Percentiles rank a stretch among this genome's conserved stretches.
phyloP scores from a whole-genome alignment of 345 rosid genomes.

The Rhizophora mangle region DNA sequence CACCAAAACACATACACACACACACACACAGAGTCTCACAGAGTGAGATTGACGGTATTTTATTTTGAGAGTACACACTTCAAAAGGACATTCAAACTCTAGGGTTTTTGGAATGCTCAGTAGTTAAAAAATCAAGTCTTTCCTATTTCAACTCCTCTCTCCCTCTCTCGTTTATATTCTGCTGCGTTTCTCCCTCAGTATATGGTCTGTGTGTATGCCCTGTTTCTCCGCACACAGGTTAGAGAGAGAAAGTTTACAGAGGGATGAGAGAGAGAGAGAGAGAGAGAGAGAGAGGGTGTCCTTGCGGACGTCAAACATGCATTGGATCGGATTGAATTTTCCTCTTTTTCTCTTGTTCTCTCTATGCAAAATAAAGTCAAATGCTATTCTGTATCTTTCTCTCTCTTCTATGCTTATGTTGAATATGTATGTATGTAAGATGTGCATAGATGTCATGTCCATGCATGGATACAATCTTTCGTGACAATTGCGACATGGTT shows the following conservation, averaged over 20 bases:
- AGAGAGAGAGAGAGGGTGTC: conserved; percentile 31
- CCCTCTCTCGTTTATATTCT: conserved; percentile 4
- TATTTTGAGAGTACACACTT: conserved; percentile 6
- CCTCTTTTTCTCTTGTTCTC: neutral
- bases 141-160: conserved; percentile 14
- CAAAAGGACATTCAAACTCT: conserved; percentile 17
- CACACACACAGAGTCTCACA: neutral
- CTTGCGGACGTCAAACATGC: conserved; percentile 94
- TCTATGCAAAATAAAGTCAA: neutral
- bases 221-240: conserved; percentile 55
- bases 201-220: conserved; percentile 21
- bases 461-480: too few species aligned
- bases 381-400: neutral
- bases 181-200: conserved; percentile 25
- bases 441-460: too few species aligned
- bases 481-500: too few species aligned
- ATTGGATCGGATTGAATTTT: conserved; percentile 71
- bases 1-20: neutral
- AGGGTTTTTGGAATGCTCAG: conserved; percentile 31
- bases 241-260: conserved; percentile 39
- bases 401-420: neutral
- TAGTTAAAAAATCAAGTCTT: conserved; percentile 10
- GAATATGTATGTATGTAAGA: too few species aligned
- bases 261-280: conserved; percentile 11
- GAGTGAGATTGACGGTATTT: conserved; percentile 1